Evolutionary conservation across 352 stramenopile genomes (phyloP).

Genomic region (Pythium angustatum): DNA sequence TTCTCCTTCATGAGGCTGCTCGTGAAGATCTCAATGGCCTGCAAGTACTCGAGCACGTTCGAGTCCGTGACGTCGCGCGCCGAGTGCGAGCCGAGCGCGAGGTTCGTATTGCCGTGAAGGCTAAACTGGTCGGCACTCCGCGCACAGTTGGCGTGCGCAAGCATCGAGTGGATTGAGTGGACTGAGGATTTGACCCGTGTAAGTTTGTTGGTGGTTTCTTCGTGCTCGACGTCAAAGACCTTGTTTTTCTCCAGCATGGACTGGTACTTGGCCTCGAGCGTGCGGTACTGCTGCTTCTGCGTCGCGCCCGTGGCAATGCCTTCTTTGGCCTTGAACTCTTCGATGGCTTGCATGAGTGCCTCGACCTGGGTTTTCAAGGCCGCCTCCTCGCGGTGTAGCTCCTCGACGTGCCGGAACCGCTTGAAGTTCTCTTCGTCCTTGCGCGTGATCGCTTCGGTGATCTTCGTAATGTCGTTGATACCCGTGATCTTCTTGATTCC

Average conservation of each 20-base stretch:
- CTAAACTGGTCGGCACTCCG: slow-evolving; percentile 42
- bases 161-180: slow-evolving; percentile 73
- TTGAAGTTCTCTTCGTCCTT: slow-evolving; percentile 83
- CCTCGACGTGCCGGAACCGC: slow-evolving; percentile 75
- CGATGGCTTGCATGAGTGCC: slow-evolving; percentile 44
- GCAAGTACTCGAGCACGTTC: slow-evolving; percentile 77
- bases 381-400: slow-evolving; percentile 60
- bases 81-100: slow-evolving; percentile 33
- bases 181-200: slow-evolving; percentile 65
- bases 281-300: slow-evolving; percentile 57
- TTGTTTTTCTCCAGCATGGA: slow-evolving; percentile 42
- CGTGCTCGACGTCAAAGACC: slow-evolving; percentile 54
- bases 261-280: slow-evolving; percentile 40
- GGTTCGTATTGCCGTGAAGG: slow-evolving; percentile 25
- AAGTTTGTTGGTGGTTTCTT: slow-evolving; percentile 55
- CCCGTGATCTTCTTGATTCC: slow-evolving; percentile 60
- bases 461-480: slow-evolving; percentile 46
- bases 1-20: slow-evolving; percentile 58
- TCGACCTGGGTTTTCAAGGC: slow-evolving; percentile 52
- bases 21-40: slow-evolving; percentile 73
- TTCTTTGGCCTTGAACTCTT: slow-evolving; percentile 69
- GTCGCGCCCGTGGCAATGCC: slow-evolving; percentile 57
- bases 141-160: slow-evolving; percentile 54
- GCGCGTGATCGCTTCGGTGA: slow-evolving; percentile 50
- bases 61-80: slow-evolving; percentile 52